Conservation (phyloP, 805 yeast genomes). For the Clavispora asparagi region DNA sequence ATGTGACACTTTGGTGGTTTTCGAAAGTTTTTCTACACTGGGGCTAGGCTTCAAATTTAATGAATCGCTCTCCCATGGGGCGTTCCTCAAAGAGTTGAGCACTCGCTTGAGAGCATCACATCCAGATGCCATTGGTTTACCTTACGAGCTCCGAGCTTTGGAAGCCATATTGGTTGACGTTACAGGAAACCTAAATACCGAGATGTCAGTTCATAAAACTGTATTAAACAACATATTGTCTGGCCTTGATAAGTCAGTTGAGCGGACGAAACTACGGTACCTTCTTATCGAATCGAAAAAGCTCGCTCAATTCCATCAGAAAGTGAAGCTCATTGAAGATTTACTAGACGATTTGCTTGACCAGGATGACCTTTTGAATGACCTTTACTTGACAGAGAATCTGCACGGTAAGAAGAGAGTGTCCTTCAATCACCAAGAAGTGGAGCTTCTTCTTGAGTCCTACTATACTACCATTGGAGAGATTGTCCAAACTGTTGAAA, state of each 20-base stretch:
- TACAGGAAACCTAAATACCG: slow-evolving; percentile 71
- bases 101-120: slow-evolving; percentile 29
- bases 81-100: slow-evolving; percentile 40
- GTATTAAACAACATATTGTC: slow-evolving; percentile 67
- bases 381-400: slow-evolving; percentile 69
- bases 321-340: slow-evolving; percentile 75
- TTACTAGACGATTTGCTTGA: slow-evolving; percentile 80
- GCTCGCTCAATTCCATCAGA: slow-evolving; percentile 77
- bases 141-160: slow-evolving; percentile 87
- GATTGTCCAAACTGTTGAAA: slow-evolving; percentile 84
- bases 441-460: slow-evolving; percentile 84
- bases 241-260: slow-evolving; percentile 79
- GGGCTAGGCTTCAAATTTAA: slow-evolving; percentile 35
- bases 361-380: slow-evolving; percentile 82
- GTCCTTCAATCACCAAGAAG: slow-evolving; percentile 73
- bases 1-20: slow-evolving; percentile 47
- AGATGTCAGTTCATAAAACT: slow-evolving; percentile 78
- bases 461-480: slow-evolving; percentile 91
- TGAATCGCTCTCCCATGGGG: slow-evolving; percentile 39
- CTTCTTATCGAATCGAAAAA: slow-evolving; percentile 81
- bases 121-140: slow-evolving; percentile 36
- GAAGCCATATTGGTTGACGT: slow-evolving; percentile 84
- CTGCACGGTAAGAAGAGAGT: slow-evolving; percentile 39
- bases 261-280: slow-evolving; percentile 71
- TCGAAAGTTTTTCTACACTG: slow-evolving; percentile 21